Conservation (phyloP, 2,329 filamentous ascomycete genomes). For the Gliomastix tumulicola region DNA sequence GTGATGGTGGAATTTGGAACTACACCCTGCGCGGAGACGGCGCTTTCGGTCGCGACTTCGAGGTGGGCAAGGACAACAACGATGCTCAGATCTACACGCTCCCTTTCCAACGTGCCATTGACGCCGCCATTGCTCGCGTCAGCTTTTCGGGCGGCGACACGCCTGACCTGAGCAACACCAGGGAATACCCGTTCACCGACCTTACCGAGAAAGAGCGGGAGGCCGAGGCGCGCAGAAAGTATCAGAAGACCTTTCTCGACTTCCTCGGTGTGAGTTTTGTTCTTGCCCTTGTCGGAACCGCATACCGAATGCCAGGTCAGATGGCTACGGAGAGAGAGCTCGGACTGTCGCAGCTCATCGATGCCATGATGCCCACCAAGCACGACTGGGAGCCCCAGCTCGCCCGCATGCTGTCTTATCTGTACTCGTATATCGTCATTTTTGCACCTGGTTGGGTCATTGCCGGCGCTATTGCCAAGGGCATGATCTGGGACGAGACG, state of each 20-base stretch:
- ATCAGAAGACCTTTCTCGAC: conserved; percentile 65
- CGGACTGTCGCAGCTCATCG: conserved; percentile 81
- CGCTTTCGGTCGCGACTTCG: conserved; percentile 46
- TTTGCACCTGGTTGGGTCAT: conserved; percentile 39
- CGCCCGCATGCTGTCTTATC: conserved; percentile 46
- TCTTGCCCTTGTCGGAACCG: conserved; percentile 71
- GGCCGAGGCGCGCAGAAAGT: conserved; percentile 57
- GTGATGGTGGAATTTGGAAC: conserved; percentile 51
- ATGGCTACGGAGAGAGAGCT: conserved; percentile 80
- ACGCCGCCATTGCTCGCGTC: conserved; percentile 45
- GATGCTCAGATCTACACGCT: conserved; percentile 60
- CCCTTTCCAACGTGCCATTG: conserved; percentile 63
- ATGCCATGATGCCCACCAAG: conserved; percentile 65
- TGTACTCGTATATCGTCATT: conserved; percentile 61
- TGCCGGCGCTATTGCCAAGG: conserved; percentile 28
- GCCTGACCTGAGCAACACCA: conserved; percentile 8
- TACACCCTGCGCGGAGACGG: conserved; percentile 64
- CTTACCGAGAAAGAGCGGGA: conserved; percentile 61
- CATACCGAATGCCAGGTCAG: conserved; percentile 80
- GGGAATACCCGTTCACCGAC: conserved; percentile 38
- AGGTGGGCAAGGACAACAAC: conserved; percentile 48
- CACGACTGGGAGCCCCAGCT: conserved; percentile 36
- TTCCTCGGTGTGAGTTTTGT: conserved; percentile 74
- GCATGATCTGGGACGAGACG: conserved; percentile 30
- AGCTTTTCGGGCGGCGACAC: conserved; percentile 14